Evolutionary conservation across 345 rosid species (phyloP), one percentile per base, ranked within the genome.

Genomic region (Syzygium oleosum): DNA sequence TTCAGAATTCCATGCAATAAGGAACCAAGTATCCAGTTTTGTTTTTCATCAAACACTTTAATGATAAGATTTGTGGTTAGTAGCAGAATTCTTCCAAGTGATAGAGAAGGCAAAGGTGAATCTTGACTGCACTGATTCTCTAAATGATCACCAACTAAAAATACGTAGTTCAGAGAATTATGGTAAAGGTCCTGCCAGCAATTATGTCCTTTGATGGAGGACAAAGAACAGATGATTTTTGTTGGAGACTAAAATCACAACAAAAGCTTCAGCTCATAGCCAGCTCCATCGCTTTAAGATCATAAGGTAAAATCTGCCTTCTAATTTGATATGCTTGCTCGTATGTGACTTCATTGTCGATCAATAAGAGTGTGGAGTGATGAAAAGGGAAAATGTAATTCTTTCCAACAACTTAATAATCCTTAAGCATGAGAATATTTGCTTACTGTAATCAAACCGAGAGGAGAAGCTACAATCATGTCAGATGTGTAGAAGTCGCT

Each of bases 401-500:
- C 49, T 73, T 73, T 27, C 83, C 49, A 38, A 27, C 49, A 38
- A 73, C 83, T 73, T 38, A 73, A 73, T 38, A 73, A 73, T 73
- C 49, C 83, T 34, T 38, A 73, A 38, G 83, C 46, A 19, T 49
- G 43, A 21, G 43, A 84, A 41, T 54, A 53, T 22, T 63, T 91
- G 84, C 94, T 90, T 94, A 97, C 98, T 52, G 91, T 86, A 79
- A 92, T 93, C 88, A 97, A 89, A 87, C 90, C 92, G 88, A 96
- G 88, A 89, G 99, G 98, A 90, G 99, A 97, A 88, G 99, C 98
- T 90, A 97, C 92, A 89, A 97, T 96, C 85, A 97, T 90, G 88
- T 97, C 99, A 7, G 99, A 95, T 86, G 98, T 92, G 90, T 97
- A 95, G 88, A 96, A 96, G 88, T 97, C 98, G 87, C 93, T 95